Conservation (phyloP, 208 protist species). For the Angomonas deanei region DNA sequence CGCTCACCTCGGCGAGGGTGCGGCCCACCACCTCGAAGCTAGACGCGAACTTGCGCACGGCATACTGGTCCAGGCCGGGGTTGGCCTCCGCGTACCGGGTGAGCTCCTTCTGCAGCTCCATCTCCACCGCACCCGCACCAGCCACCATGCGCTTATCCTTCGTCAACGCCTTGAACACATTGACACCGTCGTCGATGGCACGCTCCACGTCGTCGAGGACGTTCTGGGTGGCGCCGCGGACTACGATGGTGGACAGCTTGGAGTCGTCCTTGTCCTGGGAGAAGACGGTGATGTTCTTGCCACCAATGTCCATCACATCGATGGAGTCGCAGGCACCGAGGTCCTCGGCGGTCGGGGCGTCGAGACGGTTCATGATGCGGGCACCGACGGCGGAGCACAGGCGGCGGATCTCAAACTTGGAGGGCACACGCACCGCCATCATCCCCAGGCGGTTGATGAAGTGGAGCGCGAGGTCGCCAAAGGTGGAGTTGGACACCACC, state of each 20-base stretch:
- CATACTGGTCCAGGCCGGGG: slow-evolving; percentile 97
- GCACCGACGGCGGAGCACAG: slow-evolving; percentile 96
- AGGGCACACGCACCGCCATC: slow-evolving; percentile 97
- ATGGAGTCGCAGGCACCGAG: slow-evolving; percentile 94
- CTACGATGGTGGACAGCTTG: slow-evolving; percentile 97
- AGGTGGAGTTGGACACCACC: slow-evolving; percentile 95
- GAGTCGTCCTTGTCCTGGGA: slow-evolving; percentile 89
- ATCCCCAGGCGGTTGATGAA: slow-evolving; percentile 98
- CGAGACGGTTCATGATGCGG: slow-evolving; percentile 90
- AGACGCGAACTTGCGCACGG: slow-evolving; percentile 96
- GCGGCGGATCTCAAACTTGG: slow-evolving; percentile 99
- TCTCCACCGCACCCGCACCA: slow-evolving; percentile 97
- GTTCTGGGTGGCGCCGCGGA: slow-evolving; percentile 98
- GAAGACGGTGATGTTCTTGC: slow-evolving; percentile 94
- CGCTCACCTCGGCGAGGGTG: slow-evolving; percentile 98
- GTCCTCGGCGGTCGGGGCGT: slow-evolving; percentile 92
- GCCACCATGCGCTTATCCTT: slow-evolving; percentile 94
- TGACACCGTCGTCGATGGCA: slow-evolving; percentile 97
- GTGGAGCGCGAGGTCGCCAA: slow-evolving; percentile 99
- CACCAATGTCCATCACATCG: slow-evolving; percentile 95
- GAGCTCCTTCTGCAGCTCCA: slow-evolving; percentile 91
- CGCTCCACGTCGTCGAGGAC: slow-evolving; percentile 97
- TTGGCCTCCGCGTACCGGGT: slow-evolving; percentile 84
- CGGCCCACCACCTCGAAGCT: slow-evolving; percentile 97
- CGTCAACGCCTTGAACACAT: slow-evolving; percentile 96